These are phyloP conservation scores for Catharanthus roseus DNA, from an alignment of 257 asterid genomes.

Conservation along the genomic window DNA sequence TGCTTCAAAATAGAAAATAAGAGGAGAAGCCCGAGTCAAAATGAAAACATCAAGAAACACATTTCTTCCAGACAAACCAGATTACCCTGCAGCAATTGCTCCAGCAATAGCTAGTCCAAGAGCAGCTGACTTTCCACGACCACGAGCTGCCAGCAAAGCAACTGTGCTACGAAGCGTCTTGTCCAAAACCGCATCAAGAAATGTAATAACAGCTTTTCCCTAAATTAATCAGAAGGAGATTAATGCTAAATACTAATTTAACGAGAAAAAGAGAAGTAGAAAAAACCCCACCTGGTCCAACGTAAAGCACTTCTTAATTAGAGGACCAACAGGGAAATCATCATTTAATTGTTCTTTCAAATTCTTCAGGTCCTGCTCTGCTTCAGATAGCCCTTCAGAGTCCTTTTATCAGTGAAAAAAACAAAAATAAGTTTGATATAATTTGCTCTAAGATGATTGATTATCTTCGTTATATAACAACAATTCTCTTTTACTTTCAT, in stretches of 20 bases:
- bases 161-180: conserved; percentile 86
- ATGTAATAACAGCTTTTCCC: conserved; percentile 87
- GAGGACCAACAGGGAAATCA: conserved; percentile 89
- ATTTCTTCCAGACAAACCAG: conserved; percentile 15
- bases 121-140: conserved; percentile 99
- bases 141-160: conserved; percentile 93
- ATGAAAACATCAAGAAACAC: not conserved
- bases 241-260: not conserved
- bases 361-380: conserved; percentile 65
- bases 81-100: conserved; percentile 92
- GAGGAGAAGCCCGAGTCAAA: conserved; percentile 6
- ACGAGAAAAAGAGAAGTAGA: not conserved
- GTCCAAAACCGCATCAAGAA: conserved; percentile 86
- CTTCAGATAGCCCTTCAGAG: conserved; percentile 76
- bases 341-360: conserved; percentile 77
- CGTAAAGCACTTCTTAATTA: conserved; percentile 80
- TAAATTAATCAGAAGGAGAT: conserved; percentile 12
- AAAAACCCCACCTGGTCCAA: conserved; percentile 70
- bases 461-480: not conserved
- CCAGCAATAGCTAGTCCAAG: conserved; percentile 97
- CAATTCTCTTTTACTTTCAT: not conserved
- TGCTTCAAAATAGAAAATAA: not conserved
- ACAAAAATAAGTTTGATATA: conserved; percentile 18
- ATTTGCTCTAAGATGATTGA: not conserved
- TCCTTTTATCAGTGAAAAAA: conserved; percentile 42